Base-by-base conservation (phyloP, 2,329 filamentous ascomycete species). In the Pseudogymnoascus sp. region DNA sequence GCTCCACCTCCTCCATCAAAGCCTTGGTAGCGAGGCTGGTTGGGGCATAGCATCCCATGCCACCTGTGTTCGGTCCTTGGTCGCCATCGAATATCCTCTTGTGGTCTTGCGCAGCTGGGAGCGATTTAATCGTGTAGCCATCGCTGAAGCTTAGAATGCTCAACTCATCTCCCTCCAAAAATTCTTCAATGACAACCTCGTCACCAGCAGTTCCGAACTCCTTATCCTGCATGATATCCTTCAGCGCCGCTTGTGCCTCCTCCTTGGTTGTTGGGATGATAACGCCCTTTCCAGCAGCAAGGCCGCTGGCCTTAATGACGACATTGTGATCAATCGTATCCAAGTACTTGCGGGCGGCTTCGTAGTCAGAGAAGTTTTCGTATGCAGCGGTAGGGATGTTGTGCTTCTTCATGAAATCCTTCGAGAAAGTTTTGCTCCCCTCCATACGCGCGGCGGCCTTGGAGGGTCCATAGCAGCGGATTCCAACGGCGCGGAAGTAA, bases 21-120 rank as follows among this genome's bases (percentile, higher is more conserved):
- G 87, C 84, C 59, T 78, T 77, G 11, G 87, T 88, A 30, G 88
- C 86, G 68, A 92, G 87, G 65, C 85, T 88, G 1, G 92, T 95
- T n/a, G 90, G 90, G 14, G 92, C 92, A 74, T 97, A 97, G 72
- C 92, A 96, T 59, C 94, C 94, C 94, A 97, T 97, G 39, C 94
- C 94, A 63, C 93, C 94, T 2, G 94, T 97, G 77, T 97, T 97
- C 37, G 92, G 90, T 1, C 94, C 94, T 58, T 84, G 81, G 72
- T 97, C 93, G 60, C 89, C 90, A 70, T 99, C 94, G 60, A 89
- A 89, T 66, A 95, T 92, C 64, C 92, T 85, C 82, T 99, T 97
- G 79, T 99, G 94, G 74, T 97, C 94, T 74, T 99, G 94, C 1
- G 93, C 93, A 1, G 94, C 88, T 4, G 93, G 93, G 8, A 97